phyloP scores from a whole-genome alignment of 352 stramenopile species.

The Chrysophaeum taylorii region DNA sequence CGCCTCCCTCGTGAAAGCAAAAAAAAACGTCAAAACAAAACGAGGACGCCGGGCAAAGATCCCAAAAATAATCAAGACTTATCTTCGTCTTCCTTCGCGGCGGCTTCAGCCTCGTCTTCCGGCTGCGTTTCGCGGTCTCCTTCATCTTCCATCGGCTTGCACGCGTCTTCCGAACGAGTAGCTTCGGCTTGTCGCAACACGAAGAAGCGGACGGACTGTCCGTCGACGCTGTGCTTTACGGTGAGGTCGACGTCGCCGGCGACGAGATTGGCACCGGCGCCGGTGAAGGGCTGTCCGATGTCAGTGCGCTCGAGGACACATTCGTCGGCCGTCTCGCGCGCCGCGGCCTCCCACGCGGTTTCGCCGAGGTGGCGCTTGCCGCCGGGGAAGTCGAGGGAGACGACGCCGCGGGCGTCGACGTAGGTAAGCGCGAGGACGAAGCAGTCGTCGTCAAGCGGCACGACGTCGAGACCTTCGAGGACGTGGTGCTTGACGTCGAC shows the following conservation, averaged over 20 bases:
- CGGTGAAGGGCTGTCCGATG: too few relatives aligned
- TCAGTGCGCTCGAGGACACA: too few relatives aligned
- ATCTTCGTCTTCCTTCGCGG: too few relatives aligned
- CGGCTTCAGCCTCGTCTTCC: too few relatives aligned
- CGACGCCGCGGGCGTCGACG: not conserved
- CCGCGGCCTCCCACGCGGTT: slow-evolving; percentile 12
- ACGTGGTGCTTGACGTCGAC: slow-evolving; percentile 8
- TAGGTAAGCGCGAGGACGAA: not conserved
- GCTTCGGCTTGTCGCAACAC: not conserved
- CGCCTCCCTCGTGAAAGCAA: too few relatives aligned
- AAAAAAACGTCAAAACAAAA: too few relatives aligned
- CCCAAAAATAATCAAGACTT: too few relatives aligned
- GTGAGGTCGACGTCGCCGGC: not conserved
- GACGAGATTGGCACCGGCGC: too few relatives aligned
- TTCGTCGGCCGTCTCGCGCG: slow-evolving; percentile 6
- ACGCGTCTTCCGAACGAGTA: too few relatives aligned
- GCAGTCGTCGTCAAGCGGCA: not conserved
- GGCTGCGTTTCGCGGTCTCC: too few relatives aligned
- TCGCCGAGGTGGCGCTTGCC: slow-evolving; percentile 7
- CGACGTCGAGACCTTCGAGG: not conserved
- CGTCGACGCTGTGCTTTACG: not conserved
- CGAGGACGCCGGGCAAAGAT: too few relatives aligned
- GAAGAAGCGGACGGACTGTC: slow-evolving; percentile 14
- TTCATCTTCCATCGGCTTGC: too few relatives aligned
- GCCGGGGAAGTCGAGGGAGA: slow-evolving; percentile 1